Base-by-base conservation (phyloP, 129 eudicot genomes). In the Apium graveolens region DNA sequence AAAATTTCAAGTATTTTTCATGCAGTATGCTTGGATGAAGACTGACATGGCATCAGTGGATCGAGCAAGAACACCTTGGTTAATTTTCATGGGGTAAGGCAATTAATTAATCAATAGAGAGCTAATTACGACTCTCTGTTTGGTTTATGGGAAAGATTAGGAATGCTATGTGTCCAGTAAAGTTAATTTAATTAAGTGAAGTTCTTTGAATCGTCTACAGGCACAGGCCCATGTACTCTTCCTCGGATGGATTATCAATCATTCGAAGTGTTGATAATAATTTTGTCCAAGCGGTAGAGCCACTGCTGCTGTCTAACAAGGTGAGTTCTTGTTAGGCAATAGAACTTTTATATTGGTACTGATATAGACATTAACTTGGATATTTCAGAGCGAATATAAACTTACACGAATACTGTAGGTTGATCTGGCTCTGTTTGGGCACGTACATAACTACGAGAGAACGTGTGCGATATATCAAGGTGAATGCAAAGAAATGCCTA, bases 371-470 rank as follows among this genome's bases (percentile, higher is more conserved):
- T 11, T 26, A 60, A 7, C 27, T 55, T 55, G 1, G 0, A 29
- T 16, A 5, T 65, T 65, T 31, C 6, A 14, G 10, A 3, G 2
- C 14, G 2, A 31, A 31, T 18, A 37, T 5, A 44, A 44, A 44
- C 14, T 11, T 16, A 0, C 6, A 32, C 4, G 4, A 70, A 7
- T 18, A 5, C 7, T 4, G 4, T 82, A 93, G 98, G 98, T 91
- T 76, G 98, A 94, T 82, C 73, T 94, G 85, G 98, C 60, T 35
- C 76, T 94, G 41, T 87, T 91, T 80, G 98, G 97, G n/a, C 98
- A 94, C 76, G 98, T 94, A 20, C 98, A 94, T 78, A 94, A 90
- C 90, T 94, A 94, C 32, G 98, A 94, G 86, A 91, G 98, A 74
- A 94, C 96, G 0, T 94, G 98, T 46, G 97, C 93, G 1, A 85